Base-by-base conservation (phyloP, 495 filamentous ascomycete genomes). In the Cercophora scortea region DNA sequence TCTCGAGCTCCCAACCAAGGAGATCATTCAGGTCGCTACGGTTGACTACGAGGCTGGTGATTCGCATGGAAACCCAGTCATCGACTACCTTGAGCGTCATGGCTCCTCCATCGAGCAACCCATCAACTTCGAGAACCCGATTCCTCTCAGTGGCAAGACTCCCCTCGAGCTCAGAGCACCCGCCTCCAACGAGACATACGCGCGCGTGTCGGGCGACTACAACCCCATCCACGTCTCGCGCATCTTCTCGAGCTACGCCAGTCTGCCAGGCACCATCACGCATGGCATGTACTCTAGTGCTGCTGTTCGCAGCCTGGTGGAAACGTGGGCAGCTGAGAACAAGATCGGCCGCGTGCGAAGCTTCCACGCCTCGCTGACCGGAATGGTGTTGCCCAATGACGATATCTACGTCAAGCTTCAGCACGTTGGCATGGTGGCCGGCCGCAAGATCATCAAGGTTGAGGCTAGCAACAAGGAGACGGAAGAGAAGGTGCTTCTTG, bases 211-310 rank as follows among this genome's bases (percentile, higher is more conserved):
- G 42, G 94, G 94, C 18, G 93, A 99, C 62, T 97, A 89, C 77
- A 99, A 99, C 65, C 93, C 93, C 8, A 99, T 99, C 56, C 93
- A 99, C 74, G 93, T 97, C 42, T 96, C 93, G 2, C 85, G 92
- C 47, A 89, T 95, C 38, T 99, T 99, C 74, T 83, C 94, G 13
- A 87, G 79, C 68, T 99, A 97, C 63, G 93, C 92, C 64, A 91
- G 88, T 67, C 82, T 99, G 16, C 89, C 88, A 0, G 92, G 92
- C 35, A 98, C 92, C 32, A 98, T 98, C 67, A 96, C 92, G 2
- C 92, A 99, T 66, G 93, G 93, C 53, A 99, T 99, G 93, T 99
- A 97, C 78, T 89, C 90, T 6, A 96, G 92, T 71, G 93, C 93
- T 49, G 90, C 94, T 17, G 93, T 97, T n/a, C 86, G 93, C 47